A percentile compares a stretch with the other conserved stretches of the same genome.
Evolutionary conservation across 1,284 basidiomycete species (phyloP).

Genomic region (Leucoagaricus sp.): DNA sequence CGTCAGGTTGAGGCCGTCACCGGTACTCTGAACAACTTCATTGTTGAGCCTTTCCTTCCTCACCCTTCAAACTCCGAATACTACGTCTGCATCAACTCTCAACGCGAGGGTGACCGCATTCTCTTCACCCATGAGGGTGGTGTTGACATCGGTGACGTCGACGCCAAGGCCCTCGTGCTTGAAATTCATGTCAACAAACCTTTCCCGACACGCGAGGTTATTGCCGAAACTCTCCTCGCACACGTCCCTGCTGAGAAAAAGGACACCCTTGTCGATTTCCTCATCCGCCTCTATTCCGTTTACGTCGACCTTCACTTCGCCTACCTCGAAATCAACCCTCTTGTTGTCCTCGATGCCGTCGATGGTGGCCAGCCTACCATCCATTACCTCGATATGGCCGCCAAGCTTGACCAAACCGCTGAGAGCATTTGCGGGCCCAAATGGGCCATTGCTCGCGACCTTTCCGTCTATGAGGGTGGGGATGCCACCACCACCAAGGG

Average conservation of each 20-base stretch:
- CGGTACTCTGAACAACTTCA: conserved; percentile 96
- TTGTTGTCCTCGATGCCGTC: conserved; percentile 90
- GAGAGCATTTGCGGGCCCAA: conserved; percentile 98
- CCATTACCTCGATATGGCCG: conserved; percentile 99
- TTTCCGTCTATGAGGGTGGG: conserved; percentile 66
- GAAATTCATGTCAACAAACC: conserved; percentile 76
- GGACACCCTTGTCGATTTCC: conserved; percentile 89
- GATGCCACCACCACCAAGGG: conserved; percentile 35
- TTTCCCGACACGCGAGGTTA: conserved; percentile 80
- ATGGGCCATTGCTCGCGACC: conserved; percentile 98
- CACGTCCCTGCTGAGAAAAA: conserved; percentile 83
- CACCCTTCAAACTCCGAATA: conserved; percentile 95
- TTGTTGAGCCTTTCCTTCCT: conserved; percentile 97
- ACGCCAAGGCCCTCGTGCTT: conserved; percentile 94
- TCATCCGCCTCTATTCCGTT: conserved; percentile 93
- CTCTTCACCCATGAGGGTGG: conserved; percentile 99
- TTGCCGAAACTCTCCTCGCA: conserved; percentile 76
- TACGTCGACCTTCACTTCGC: conserved; percentile 98
- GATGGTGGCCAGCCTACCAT: conserved; percentile 76
- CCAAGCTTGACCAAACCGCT: conserved; percentile 98
- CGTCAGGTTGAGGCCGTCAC: conserved; percentile 87
- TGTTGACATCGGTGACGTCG: conserved; percentile 98
- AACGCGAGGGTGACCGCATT: conserved; percentile 93
- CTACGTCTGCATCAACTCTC: conserved; percentile 97
- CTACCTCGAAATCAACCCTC: conserved; percentile 99